Percentiles rank a stretch among this genome's conserved stretches.
phyloP scores from a whole-genome alignment of 2,329 filamentous ascomycete genomes.

The Tolypocladium nubicola region DNA sequence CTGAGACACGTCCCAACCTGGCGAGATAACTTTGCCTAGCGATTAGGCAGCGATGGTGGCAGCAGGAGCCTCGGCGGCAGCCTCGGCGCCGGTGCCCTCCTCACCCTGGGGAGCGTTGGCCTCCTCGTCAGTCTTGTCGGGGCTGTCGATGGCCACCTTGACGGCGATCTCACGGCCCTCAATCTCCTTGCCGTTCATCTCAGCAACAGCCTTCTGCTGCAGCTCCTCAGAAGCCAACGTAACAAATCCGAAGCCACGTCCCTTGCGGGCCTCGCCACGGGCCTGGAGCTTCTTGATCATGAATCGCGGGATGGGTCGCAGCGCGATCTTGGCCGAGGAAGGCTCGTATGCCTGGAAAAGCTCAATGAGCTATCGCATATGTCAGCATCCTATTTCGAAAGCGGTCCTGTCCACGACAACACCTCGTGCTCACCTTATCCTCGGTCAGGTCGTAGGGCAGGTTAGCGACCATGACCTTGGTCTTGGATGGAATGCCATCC shows the following conservation, averaged over 20 bases:
- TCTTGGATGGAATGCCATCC: slow-evolving; percentile 96
- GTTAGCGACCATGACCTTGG: slow-evolving; percentile 99
- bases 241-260: slow-evolving; percentile 97
- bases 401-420: neutral
- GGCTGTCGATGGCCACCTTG: slow-evolving; percentile 99
- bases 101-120: slow-evolving; percentile 44
- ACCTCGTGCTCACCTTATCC: slow-evolving; percentile 66
- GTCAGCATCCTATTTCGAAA: neutral
- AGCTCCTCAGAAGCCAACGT: slow-evolving; percentile 90
- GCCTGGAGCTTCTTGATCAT: slow-evolving; percentile 99
- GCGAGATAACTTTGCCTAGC: slow-evolving; percentile 11
- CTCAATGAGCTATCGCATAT: slow-evolving; percentile 68
- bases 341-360: slow-evolving; percentile 90
- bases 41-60: slow-evolving; percentile 21
- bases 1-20: slow-evolving; percentile 13
- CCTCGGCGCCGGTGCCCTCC: slow-evolving; percentile 32
- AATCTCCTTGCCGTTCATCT: slow-evolving; percentile 99
- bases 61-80: slow-evolving; percentile 13
- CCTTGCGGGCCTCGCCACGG: slow-evolving; percentile 96
- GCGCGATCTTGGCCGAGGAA: slow-evolving; percentile 92
- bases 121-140: slow-evolving; percentile 89
- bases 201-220: slow-evolving; percentile 90
- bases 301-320: slow-evolving; percentile 96
- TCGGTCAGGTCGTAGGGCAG: slow-evolving; percentile 96
- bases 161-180: slow-evolving; percentile 98